phyloP scores from a whole-genome alignment of 139 green algal species.

The Mychonastes homosphaera region DNA sequence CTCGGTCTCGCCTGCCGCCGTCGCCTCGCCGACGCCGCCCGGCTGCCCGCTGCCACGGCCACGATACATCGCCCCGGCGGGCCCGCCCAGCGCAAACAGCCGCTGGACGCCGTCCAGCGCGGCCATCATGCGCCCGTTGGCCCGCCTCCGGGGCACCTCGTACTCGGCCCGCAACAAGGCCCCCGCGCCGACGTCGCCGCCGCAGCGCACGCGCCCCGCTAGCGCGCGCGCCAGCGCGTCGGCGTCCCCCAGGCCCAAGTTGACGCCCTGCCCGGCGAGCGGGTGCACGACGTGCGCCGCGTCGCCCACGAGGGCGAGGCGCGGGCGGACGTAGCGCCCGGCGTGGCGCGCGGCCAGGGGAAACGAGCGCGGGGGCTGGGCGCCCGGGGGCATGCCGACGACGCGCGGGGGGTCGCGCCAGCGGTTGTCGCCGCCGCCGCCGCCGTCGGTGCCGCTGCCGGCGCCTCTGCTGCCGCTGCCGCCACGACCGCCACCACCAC shows the following conservation, averaged over 20 bases:
- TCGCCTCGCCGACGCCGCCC: too few species aligned
- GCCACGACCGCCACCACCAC: too few species aligned
- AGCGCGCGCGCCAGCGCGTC: constrained; percentile 37
- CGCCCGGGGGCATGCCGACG: too few species aligned
- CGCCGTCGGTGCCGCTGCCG: too few species aligned
- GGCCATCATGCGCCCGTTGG: constrained; percentile 49
- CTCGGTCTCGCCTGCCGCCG: not conserved
- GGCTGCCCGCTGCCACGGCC: too few species aligned
- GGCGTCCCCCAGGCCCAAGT: constrained; percentile 72
- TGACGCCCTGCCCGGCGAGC: constrained; percentile 67
- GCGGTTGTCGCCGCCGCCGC: too few species aligned
- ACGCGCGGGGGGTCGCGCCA: too few species aligned
- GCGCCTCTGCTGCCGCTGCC: too few species aligned
- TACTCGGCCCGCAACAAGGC: constrained; percentile 38
- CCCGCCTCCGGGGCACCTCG: constrained; percentile 38
- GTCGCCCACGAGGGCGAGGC: constrained; percentile 70
- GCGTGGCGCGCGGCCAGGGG: constrained; percentile 40
- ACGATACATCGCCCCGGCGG: too few species aligned
- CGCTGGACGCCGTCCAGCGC: constrained; percentile 47
- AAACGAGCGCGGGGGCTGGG: constrained; percentile 40
- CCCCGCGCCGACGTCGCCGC: constrained; percentile 5
- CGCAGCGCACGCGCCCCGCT: constrained; percentile 25
- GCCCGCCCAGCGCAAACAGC: constrained; percentile 37
- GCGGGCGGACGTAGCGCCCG: constrained; percentile 55
- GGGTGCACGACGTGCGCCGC: constrained; percentile 70